A percentile compares a stretch with the other conserved stretches of the same genome.
Evolutionary conservation across 768 basidiomycete species (phyloP).

Genomic region (Artomyces pyxidatus): DNA sequence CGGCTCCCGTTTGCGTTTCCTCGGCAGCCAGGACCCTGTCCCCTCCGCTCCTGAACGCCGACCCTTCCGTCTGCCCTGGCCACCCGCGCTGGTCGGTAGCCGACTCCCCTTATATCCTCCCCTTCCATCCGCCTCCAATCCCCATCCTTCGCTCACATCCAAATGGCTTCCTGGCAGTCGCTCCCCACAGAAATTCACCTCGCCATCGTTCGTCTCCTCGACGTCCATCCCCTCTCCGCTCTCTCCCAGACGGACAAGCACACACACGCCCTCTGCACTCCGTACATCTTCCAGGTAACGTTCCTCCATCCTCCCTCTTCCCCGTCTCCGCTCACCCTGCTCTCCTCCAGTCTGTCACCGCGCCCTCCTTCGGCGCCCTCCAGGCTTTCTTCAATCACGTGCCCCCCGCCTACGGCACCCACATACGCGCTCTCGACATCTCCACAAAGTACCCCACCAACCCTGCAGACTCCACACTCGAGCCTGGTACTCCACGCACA

Average conservation of each 20-base stretch:
- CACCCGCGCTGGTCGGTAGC: neutral
- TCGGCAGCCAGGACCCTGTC: no score
- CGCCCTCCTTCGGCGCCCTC: constrained; percentile 6
- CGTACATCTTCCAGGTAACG: constrained; percentile 11
- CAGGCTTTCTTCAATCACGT: constrained; percentile 14
- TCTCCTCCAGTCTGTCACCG: constrained; percentile 6
- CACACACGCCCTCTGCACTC: constrained; percentile 7
- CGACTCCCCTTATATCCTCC: neutral
- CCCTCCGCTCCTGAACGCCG: neutral
- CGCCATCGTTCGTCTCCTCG: constrained; percentile 12
- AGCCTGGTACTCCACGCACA: constrained; percentile 2
- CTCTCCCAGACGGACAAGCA: constrained; percentile 6
- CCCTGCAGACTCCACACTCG: neutral
- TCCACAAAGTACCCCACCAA: constrained; percentile 4
- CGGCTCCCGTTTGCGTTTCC: neutral
- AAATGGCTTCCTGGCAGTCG: constrained; percentile 2
- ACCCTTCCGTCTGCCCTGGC: neutral
- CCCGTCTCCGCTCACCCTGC: neutral
- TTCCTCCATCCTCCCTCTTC: neutral
- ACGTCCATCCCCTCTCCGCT: constrained; percentile 7
- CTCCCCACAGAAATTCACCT: constrained; percentile 15
- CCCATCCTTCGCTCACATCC: neutral
- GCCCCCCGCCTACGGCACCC: constrained; percentile 6
- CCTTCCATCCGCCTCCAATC: neutral
- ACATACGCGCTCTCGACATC: constrained; percentile 12